A percentile compares a stretch with the other conserved stretches of the same genome.
These are phyloP conservation scores for Xylariaceae sp. DNA, from an alignment of 2,329 filamentous ascomycete genomes.

Conservation along the genomic window DNA sequence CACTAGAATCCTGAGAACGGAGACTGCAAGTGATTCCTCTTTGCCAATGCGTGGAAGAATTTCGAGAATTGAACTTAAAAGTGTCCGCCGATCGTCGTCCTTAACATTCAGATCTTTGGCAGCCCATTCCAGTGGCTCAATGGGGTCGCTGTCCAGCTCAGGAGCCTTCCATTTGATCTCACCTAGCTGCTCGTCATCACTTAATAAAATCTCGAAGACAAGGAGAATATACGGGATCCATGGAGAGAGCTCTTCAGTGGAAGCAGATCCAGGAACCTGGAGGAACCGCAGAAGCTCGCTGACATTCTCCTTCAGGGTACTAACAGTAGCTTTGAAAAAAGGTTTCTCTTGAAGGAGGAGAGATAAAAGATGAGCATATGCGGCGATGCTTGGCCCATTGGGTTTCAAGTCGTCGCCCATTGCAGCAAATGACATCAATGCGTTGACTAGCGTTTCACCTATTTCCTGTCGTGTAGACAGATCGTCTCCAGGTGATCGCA, in stretches of 20 bases:
- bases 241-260: constrained; percentile 79
- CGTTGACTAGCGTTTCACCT: constrained; percentile 81
- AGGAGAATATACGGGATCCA: constrained; percentile 93
- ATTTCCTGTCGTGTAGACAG: constrained; percentile 68
- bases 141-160: constrained; percentile 53
- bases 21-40: constrained; percentile 82
- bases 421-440: constrained; percentile 74
- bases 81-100: constrained; percentile 67
- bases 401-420: constrained; percentile 67
- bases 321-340: constrained; percentile 80
- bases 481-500: constrained; percentile 61
- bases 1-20: constrained; percentile 81
- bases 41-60: constrained; percentile 87
- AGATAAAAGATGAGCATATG: constrained; percentile 90
- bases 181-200: constrained; percentile 82
- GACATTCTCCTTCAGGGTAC: constrained; percentile 78
- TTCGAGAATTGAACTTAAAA: constrained; percentile 81
- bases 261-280: constrained; percentile 68
- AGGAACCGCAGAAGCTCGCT: constrained; percentile 79
- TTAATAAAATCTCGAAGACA: constrained; percentile 87
- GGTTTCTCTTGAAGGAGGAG: constrained; percentile 81
- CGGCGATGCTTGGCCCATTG: constrained; percentile 70
- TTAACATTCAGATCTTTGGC: constrained; percentile 67
- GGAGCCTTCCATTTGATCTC: constrained; percentile 73
- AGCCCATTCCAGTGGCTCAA: constrained; percentile 62